Evolutionary conservation across 495 filamentous ascomycete species (phyloP), one percentile per base, ranked within the genome.

Genomic region (Lasiosphaeria ovina): DNA sequence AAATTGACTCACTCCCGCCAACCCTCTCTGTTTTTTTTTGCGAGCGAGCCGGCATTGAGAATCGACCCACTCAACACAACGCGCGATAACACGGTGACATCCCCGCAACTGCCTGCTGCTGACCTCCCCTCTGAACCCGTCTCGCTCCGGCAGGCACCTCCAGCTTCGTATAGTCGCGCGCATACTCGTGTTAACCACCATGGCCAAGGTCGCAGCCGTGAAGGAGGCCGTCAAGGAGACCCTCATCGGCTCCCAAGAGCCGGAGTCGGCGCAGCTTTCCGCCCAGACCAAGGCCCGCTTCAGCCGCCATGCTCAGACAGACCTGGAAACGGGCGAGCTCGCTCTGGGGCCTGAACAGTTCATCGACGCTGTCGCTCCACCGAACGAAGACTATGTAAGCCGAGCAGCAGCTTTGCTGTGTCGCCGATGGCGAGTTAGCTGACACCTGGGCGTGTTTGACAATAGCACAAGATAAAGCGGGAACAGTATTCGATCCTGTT

Each of bases 401-500:
- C 44, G 44, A 58, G 7, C 34, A n/a, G 12, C 17, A 11, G 6
- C 35, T 9, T 33, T 55, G 32, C 35, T 60, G 60, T 49, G n/a
- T 51, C 34, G 70, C 51, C 11, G 45, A 55, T 14, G 54, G 38
- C 12, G 58, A 14, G 6, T 60, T 62, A 8, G 55, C 65, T 75
- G 63, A 74, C 61, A 5, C 12, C 4, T 14, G 12, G 35, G 48
- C 60, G 56, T 40, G 38, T 24, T 24, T 24, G 24, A 24, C 24
- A 59, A 62, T 64, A 97, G 92, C 93, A 97, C 79, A 98, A 98
- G 76, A 97, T 98, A 78, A 89, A 91, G 74, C 88, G 94, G 59
- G 87, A 92, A 67, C 93, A 97, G 71, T 98, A 97, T 74, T 87
- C 85, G 8, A 90, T 98, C 66, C 88, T 98, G 9, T 98, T 98